Percentiles rank a stretch among this genome's conserved stretches.
These are phyloP conservation scores for Croton laevigatus DNA, from an alignment of 441 rosid species.

Conservation along the genomic window DNA sequence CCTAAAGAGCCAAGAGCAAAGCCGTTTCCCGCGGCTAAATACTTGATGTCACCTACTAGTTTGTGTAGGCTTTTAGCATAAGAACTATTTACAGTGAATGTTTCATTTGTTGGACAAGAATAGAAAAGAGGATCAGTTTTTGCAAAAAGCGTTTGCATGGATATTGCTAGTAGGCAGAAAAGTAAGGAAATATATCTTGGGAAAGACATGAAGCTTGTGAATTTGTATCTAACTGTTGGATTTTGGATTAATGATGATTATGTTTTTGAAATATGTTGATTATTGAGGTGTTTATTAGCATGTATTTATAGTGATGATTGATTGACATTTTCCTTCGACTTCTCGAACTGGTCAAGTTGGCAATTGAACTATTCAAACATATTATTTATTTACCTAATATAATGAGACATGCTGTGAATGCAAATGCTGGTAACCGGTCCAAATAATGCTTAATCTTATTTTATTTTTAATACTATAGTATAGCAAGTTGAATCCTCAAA, in stretches of 20 bases:
- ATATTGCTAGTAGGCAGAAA: constrained; percentile 6
- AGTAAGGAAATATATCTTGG: neutral
- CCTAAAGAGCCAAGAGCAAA: constrained; percentile 26
- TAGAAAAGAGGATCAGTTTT: constrained; percentile 24
- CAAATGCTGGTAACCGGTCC: no score
- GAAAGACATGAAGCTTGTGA: no score
- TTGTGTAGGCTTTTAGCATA: constrained; percentile 27
- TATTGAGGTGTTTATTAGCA: no score
- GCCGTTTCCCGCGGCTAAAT: constrained; percentile 23
- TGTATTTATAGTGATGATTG: constrained; percentile 19
- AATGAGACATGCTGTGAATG: constrained; percentile 2
- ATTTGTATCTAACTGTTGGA: neutral
- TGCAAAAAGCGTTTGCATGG: constrained; percentile 18
- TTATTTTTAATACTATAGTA: no score
- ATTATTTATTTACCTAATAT: no score
- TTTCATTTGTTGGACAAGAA: constrained; percentile 26
- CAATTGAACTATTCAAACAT: constrained; percentile 6
- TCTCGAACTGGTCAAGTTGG: neutral
- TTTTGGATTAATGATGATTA: neutral
- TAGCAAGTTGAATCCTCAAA: no score
- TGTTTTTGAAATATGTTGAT: no score
- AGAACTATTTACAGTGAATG: constrained; percentile 23
- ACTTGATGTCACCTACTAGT: constrained; percentile 17
- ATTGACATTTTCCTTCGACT: constrained; percentile 11
- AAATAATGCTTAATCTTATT: no score